Evolutionary conservation across 257 asterid species (phyloP), one percentile per base, ranked within the genome.

Genomic region (Forsythia viridissima): DNA sequence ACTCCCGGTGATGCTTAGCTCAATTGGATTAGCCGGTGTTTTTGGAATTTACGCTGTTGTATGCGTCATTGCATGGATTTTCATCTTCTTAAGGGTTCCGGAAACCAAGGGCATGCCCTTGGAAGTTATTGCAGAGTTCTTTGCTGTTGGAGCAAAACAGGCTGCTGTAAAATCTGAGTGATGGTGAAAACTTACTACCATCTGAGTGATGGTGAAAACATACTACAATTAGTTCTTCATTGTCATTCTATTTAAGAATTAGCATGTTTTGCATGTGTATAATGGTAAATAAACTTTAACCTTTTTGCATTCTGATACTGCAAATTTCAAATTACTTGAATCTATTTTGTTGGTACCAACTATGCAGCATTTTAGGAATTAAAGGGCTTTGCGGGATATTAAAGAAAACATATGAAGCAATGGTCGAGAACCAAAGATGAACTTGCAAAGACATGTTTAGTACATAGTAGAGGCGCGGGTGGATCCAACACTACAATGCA

Each of bases 21-120:
- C 93, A 21, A 93, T 93, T 6, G 98, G 98, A 20, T 73, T 92
- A 48, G 92, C 91, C 1, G 98, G 98, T 3, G 96, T 93, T 13
- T 93, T 90, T 10, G 96, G 94, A 30, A 89, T 92, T 40, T 93
- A 92, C 16, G 96, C 92, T 0, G 83, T 80, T 16, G 97, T 93
- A 0, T 92, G 98, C 21, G 82, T 84, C 48, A 30, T 93, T 42
- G 90, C 98, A 6, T 92, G 90, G 94, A 10, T 89, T 4, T 93
- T 93, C 82, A 82, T 92, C 36, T 93, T 72, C 91, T 79, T 88
- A 82, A 89, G 92, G 91, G 97, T 93, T 34, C 97, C 94, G 0
- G 97, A 90, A 72, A 93, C 98, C 0, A 93, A 92, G 80, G 98
- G 98, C 39, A 92, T 92, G 98, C 96, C 98, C 42, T 75, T 93